Base-by-base conservation (phyloP, 75 land plant genomes). In the Cunninghamia lanceolata region DNA sequence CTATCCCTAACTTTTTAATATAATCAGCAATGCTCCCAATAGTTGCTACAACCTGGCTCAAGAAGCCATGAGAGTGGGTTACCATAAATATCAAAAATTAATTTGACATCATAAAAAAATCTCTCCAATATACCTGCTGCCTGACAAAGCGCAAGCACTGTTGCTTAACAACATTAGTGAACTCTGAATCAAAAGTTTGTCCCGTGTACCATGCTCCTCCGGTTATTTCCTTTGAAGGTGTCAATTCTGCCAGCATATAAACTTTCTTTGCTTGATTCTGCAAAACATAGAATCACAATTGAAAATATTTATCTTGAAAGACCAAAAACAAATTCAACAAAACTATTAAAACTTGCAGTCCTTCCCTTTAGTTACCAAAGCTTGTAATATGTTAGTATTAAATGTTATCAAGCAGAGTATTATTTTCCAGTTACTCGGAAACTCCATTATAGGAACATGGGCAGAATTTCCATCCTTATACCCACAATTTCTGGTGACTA, bases 131-230 rank as follows among this genome's bases (percentile, higher is more conserved):
- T 85, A 83, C 90, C 85, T 76, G 88, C 70, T 84, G 83, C 54
- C 34, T 28, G 53, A 96, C 87, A 17, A 84, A 79, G 43, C 78
- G 88, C 54, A 89, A 82, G 84, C 94, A 95, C 30, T 71, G 83
- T 42, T 85, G 80, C 86, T 88, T 93, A 50, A 96, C 28, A 16
- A 85, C 81, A 36, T 85, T 80, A 25, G 95, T 91, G 83, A 92
- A 91, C 21, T 91, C 96, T 28, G 82, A 82, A 84, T 98, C 95
- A 82, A 94, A 92, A 32, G 89, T 89, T 75, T 96, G 96, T 40
- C 91, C 94, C 0, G 86, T 86, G 81, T 96, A 96, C 92, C 92
- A 96, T 15, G 88, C 86, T 6, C 99, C 99, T 35, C 99, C 99
- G 82, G 95, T 91, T 19, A 96, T 70, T 85, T 96, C 96, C 85